These are phyloP conservation scores for Mucor indicus DNA, from an alignment of 371 early-diverging fungal species.

Conservation along the genomic window DNA sequence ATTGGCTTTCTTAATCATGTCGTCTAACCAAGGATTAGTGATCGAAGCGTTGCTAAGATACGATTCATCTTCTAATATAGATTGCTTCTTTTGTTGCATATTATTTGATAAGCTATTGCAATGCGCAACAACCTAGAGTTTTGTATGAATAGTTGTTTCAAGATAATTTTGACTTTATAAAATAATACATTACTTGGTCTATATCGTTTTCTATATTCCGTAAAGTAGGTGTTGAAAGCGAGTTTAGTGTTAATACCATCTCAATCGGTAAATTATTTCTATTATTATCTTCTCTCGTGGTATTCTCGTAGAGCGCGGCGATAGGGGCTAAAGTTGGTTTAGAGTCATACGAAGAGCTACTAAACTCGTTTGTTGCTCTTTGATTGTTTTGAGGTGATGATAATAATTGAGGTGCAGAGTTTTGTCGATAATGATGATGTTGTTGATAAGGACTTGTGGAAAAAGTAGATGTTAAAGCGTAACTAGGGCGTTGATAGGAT, in stretches of 20 bases:
- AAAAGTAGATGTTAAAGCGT: background rate
- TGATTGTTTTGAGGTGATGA: no score
- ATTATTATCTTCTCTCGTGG: background rate
- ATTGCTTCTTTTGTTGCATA: constrained; percentile 15
- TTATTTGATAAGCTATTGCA: constrained; percentile 27
- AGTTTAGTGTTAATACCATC: background rate
- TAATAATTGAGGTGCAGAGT: constrained; percentile 6
- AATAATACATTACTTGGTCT: constrained; percentile 18
- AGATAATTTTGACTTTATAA: background rate
- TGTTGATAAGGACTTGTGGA: background rate
- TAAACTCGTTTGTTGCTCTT: background rate
- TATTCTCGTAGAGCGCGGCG: no score
- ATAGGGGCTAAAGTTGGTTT: no score
- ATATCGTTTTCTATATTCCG: constrained; percentile 21
- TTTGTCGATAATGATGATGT: constrained; percentile 8
- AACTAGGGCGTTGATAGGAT: background rate
- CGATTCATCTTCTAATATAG: constrained; percentile 5
- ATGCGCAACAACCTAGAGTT: constrained; percentile 22
- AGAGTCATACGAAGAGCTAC: background rate
- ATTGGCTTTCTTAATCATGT: constrained; percentile 43
- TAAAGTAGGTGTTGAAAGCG: constrained; percentile 6
- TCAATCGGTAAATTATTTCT: background rate
- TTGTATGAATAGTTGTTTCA: background rate
- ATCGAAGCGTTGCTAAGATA: constrained; percentile 2
- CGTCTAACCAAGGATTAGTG: constrained; percentile 38